These are phyloP conservation scores for Mycosphaerella sp. DNA, from an alignment of 2,329 filamentous ascomycete genomes.

Conservation along the genomic window DNA sequence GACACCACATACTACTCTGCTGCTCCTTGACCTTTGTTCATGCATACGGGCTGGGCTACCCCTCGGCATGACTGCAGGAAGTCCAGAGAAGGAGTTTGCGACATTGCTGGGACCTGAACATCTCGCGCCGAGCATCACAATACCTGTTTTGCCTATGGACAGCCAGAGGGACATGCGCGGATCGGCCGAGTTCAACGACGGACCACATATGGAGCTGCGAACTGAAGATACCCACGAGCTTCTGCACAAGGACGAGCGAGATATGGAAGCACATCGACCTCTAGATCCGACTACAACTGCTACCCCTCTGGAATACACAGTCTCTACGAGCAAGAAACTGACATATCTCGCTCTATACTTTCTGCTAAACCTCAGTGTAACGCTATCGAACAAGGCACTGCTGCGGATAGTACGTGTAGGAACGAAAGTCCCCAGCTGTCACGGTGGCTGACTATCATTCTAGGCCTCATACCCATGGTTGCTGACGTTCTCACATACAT, in stretches of 20 bases:
- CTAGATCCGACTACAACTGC: background rate
- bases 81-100: too few species aligned
- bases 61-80: background rate
- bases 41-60: background rate
- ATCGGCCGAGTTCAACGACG: conserved; percentile 12
- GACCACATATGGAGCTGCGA: conserved; percentile 5
- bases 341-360: conserved; percentile 41
- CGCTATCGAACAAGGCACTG: conserved; percentile 56
- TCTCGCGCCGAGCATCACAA: background rate
- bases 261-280: conserved; percentile 12
- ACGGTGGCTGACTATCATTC: background rate
- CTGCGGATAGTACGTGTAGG: conserved; percentile 36
- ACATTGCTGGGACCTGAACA: too few species aligned
- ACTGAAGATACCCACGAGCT: conserved; percentile 16
- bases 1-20: background rate
- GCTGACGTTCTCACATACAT: conserved; percentile 53
- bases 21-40: background rate
- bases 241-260: conserved; percentile 15
- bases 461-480: conserved; percentile 58
- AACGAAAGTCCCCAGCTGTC: background rate
- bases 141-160: background rate
- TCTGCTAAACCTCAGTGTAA: conserved; percentile 45
- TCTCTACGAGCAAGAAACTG: conserved; percentile 25
- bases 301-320: conserved; percentile 23
- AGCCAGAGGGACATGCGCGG: conserved; percentile 4